These are phyloP conservation scores for Tylopilus intermedius DNA, from an alignment of 768 basidiomycete genomes.

Conservation along the genomic window DNA sequence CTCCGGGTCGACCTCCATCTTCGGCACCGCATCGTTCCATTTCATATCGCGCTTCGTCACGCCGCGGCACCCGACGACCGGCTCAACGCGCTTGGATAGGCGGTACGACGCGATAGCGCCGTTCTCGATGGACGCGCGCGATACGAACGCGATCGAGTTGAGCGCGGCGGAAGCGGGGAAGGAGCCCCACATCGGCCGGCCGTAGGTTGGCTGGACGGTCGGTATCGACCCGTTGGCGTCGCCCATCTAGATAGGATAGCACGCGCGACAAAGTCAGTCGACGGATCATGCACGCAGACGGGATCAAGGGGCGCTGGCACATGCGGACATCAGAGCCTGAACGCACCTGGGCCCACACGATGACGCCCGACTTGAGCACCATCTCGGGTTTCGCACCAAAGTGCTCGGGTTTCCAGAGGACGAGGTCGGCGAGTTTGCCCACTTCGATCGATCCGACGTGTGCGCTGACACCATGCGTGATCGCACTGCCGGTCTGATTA, in stretches of 20 bases:
- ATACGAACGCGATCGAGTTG: constrained; percentile 86
- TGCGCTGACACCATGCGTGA: constrained; percentile 89
- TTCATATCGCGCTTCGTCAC: constrained; percentile 91
- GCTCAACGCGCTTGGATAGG: constrained; percentile 65
- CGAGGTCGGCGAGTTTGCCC: constrained; percentile 87
- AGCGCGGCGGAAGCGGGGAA: constrained; percentile 72
- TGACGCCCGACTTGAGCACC: constrained; percentile 93
- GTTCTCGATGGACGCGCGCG: constrained; percentile 56
- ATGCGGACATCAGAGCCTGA: background rate
- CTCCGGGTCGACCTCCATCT: constrained; percentile 89
- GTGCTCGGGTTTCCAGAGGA: constrained; percentile 91
- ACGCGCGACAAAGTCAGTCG: background rate
- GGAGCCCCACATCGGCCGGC: constrained; percentile 92
- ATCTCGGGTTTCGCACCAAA: constrained; percentile 92
- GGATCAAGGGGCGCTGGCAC: no score
- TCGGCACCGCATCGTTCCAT: constrained; percentile 78
- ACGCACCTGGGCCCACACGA: constrained; percentile 81
- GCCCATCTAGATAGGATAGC: constrained; percentile 55
- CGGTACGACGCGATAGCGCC: constrained; percentile 62
- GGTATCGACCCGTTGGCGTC: constrained; percentile 97
- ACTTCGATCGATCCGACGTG: constrained; percentile 78
- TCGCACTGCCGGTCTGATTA: constrained; percentile 47
- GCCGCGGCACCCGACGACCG: constrained; percentile 70
- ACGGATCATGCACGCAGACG: background rate
- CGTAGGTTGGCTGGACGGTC: constrained; percentile 84